These are phyloP conservation scores for Epichloe coenophiala DNA, from an alignment of 2,329 filamentous ascomycete genomes.

Conservation along the genomic window DNA sequence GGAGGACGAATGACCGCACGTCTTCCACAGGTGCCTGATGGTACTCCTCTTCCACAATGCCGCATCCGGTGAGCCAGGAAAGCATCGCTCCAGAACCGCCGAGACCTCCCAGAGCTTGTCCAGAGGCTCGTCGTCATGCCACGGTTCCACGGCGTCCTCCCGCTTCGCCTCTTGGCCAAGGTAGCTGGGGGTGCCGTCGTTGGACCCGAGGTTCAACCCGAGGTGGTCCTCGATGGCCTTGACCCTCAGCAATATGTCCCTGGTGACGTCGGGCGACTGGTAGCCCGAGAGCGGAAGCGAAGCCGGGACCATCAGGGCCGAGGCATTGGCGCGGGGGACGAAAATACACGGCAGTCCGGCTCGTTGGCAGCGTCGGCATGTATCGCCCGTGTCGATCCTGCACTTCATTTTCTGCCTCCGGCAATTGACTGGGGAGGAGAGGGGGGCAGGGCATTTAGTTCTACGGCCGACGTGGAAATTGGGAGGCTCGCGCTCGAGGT, in stretches of 20 bases:
- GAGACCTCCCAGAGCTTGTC: slow-evolving; percentile 3
- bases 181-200: background rate
- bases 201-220: background rate
- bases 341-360: slow-evolving; percentile 25
- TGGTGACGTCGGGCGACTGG: background rate
- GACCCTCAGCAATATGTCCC: slow-evolving; percentile 1
- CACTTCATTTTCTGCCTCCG: slow-evolving; percentile 24
- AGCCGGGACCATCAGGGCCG: slow-evolving; percentile 3
- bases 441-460: background rate
- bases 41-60: background rate
- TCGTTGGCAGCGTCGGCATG: slow-evolving; percentile 20
- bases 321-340: slow-evolving; percentile 25
- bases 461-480: background rate
- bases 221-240: slow-evolving; percentile 3
- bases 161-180: background rate
- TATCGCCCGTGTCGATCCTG: slow-evolving; percentile 19
- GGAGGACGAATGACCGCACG: background rate
- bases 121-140: slow-evolving; percentile 1
- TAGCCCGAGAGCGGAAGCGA: slow-evolving; percentile 6
- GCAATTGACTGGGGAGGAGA: slow-evolving; percentile 12
- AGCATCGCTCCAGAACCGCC: slow-evolving; percentile 1
- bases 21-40: slow-evolving; percentile 3
- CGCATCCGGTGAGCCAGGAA: background rate
- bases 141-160: background rate
- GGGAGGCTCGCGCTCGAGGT: background rate